A percentile compares a stretch with the other conserved stretches of the same genome.
These are phyloP conservation scores for Neocucurbitaria cava DNA, from an alignment of 2,329 filamentous ascomycete species.

Conservation along the genomic window DNA sequence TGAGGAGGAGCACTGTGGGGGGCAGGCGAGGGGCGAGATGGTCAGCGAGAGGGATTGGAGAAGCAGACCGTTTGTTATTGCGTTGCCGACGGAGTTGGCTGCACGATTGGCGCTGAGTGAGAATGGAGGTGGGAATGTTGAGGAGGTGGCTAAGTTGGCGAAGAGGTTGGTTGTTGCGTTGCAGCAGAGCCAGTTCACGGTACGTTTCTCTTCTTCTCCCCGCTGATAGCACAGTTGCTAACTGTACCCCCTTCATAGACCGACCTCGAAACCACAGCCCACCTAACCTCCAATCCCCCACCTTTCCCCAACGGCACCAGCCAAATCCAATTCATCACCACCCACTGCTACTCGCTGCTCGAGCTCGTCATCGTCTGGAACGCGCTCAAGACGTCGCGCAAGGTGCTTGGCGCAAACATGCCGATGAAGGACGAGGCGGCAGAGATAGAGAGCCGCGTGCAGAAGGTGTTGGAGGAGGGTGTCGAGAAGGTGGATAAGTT, in stretches of 20 bases:
- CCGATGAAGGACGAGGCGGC: conserved; percentile 34
- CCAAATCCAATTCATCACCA: conserved; percentile 8
- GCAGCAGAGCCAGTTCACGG: conserved; percentile 29
- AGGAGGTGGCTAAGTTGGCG: conserved; percentile 51
- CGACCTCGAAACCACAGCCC: conserved; percentile 11
- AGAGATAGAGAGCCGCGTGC: conserved; percentile 15
- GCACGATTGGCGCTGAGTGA: conserved; percentile 51
- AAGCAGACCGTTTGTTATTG: conserved; percentile 48
- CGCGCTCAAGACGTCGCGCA: conserved; percentile 52
- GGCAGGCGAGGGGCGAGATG: conserved; percentile 9
- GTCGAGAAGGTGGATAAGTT: conserved; percentile 10
- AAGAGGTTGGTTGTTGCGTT: conserved; percentile 48
- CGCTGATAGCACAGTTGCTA: too few relatives aligned
- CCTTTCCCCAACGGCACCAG: conserved; percentile 9
- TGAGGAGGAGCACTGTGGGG: conserved; percentile 47
- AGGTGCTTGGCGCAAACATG: conserved; percentile 49
- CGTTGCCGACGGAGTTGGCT: conserved; percentile 53
- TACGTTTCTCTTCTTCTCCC: conserved; percentile 18
- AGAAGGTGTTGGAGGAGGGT: conserved; percentile 13
- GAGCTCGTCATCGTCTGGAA: conserved; percentile 51
- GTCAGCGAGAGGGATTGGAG: conserved; percentile 36
- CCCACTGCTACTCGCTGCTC: conserved; percentile 32
- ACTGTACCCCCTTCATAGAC: conserved; percentile 3
- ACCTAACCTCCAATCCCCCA: conserved; percentile 3
- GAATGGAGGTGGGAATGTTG: conserved; percentile 45